Evolutionary conservation across 2,329 filamentous ascomycete genomes (phyloP), one percentile per base, ranked within the genome.

Genomic region (Aspergillus amoenus): DNA sequence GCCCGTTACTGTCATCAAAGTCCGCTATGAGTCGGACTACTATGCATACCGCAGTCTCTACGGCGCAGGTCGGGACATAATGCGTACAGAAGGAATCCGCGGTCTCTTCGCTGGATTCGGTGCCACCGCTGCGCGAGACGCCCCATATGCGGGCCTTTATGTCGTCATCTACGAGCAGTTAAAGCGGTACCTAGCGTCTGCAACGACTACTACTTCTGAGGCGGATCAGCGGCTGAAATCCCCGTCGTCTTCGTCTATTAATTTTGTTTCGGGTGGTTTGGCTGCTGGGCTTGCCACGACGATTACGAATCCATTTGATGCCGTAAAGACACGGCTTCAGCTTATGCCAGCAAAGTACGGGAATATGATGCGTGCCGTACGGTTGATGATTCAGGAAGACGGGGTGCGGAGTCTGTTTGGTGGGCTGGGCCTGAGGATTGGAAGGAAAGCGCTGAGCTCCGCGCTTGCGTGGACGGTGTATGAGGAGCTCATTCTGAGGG

Each of bases 401-500:
- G 93, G 93, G 0, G 66, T 89, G 18, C 82, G 88, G 53, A 89
- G 89, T 59, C 81, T 99, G 57, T 93, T 94, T 75, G 89, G 94
- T 72, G 94, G 94, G 1, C 75, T 99, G 55, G 90, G 85, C 1
- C 78, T 99, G 64, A 84, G 94, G 56, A 96, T 97, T 81, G 89
- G 88, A 45, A 83, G 94, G 65, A 99, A 99, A 75, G 93, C 92
- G 5, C 76, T 97, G 44, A 97, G 93, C 74, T 93, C 89, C 52
- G 94, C 94, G n/a, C 81, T 97, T 64, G 93, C 93, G 7, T 99
- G 94, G 94, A 97, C 93, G 9, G 82, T 97, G 41, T 99, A 99
- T 70, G 94, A 99, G 77, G 93, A 97, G 74, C 75, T 97, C 66
- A 88, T 97, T 61, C 80, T 93, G 59, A 82, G 89, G 65, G 89